Evolutionary conservation across 176 grass and related monocot species (phyloP).

Genomic region (Lolium multiflorum): DNA sequence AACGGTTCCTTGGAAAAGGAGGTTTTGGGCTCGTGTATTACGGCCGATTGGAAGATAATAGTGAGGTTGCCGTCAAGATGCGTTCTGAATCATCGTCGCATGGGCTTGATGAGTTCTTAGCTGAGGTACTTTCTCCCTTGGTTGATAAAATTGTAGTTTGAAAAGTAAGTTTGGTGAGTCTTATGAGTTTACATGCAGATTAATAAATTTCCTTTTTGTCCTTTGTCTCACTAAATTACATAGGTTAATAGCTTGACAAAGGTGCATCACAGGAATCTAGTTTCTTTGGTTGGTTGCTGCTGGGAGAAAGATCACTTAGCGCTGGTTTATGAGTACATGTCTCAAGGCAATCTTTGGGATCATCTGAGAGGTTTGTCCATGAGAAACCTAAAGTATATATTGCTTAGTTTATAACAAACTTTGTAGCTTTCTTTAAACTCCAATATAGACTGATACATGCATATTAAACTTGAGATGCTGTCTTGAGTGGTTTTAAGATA

Average conservation of each 20-base stretch:
- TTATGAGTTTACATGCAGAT: background rate
- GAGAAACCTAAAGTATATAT: background rate
- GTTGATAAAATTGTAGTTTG: background rate
- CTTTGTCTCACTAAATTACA: background rate
- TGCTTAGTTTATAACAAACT: background rate
- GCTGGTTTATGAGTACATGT: constrained; percentile 43
- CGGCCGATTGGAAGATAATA: constrained; percentile 21
- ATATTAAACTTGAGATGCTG: background rate
- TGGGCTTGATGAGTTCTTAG: constrained; percentile 40
- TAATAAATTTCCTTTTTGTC: background rate
- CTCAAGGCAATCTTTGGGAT: constrained; percentile 16
- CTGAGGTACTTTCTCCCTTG: constrained; percentile 36
- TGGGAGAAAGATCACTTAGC: constrained; percentile 37
- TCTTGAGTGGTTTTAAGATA: background rate
- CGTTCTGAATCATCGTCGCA: constrained; percentile 28
- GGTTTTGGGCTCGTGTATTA: constrained; percentile 48
- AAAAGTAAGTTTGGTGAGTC: background rate
- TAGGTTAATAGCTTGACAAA: constrained; percentile 43
- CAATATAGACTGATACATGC: background rate
- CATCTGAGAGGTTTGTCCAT: constrained; percentile 30
- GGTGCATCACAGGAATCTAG: background rate
- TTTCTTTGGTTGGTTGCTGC: constrained; percentile 46
- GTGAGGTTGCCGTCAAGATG: constrained; percentile 52
- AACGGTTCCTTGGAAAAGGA: constrained; percentile 30
- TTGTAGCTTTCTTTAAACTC: background rate